Evolutionary conservation across 257 asterid genomes (phyloP), one percentile per base, ranked within the genome.

Genomic region (Ophiorrhiza pumila): DNA sequence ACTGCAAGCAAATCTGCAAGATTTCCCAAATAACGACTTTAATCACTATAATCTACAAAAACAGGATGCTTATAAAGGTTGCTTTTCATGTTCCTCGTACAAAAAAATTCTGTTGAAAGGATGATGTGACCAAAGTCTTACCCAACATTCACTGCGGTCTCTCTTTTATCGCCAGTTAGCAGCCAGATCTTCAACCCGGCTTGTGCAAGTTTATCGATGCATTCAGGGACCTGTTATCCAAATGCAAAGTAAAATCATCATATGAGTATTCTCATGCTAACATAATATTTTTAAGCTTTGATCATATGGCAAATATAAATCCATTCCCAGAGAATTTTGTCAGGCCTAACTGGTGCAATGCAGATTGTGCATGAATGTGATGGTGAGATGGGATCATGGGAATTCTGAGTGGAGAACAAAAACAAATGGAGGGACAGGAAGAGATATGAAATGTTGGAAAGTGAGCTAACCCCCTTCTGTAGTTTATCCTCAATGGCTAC

Each of bases 111-210:
- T 15, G 31, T 34, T 60, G 12, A 22, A 39, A 49, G 13, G 17
- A 47, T 42, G 35, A 11, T 11, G 62, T 2, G 34, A 65, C 0
- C 12, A 75, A 60, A 12, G 64, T 45, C 75, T 67, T 59, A 89
- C 93, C 96, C 96, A 68, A 89, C 81, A 74, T 89, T 89, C 43
- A 89, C 80, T 63, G 96, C 96, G 7, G 93, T 89, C 79, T 87
- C 93, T 68, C 77, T 89, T 71, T 89, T 89, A 74, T 89, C 96
- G 58, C 96, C 96, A 43, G 96, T 89, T 12, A 89, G 80, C 60
- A 89, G 78, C 96, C 96, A 89, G 41, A 89, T 82, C 74, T 87
- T 89, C 67, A 89, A 58, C n/a, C 96, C 93, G 22, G 96, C 91
- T 79, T 89, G 93, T 27, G 89, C 88, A 43, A 89, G 87, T 80